Base-by-base conservation (phyloP, 208 protist genomes). In the Leishmania arabica region DNA sequence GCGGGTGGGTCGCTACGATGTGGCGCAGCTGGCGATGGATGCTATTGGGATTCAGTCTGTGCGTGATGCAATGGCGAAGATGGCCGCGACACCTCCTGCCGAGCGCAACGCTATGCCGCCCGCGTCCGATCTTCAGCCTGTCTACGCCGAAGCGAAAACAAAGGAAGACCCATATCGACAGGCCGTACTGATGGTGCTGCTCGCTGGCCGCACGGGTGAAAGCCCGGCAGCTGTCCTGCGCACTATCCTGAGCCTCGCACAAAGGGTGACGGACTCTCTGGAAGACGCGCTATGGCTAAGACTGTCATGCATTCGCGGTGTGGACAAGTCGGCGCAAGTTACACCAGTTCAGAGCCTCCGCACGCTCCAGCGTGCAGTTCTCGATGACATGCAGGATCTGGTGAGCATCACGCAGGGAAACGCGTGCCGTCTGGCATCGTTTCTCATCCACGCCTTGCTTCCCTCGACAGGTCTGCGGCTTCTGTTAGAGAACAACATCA, bases 1-100 rank as follows among this genome's bases (percentile, higher is more conserved):
- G 92, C 91, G 92, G 19, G 87, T 88, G 40, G 93, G 93, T 34
- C 90, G 93, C 71, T 95, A 95, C 80, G 93, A 97, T 71, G 92
- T 87, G 49, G 93, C 93, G 42, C 68, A 81, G 69, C 75, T 90
- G 19, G 84, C 86, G 13, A 86, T 86, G 2, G 78, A 88, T 71
- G 79, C 75, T 13, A 79, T 92, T 42, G 91, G 92, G 40, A 79
- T 87, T 53, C 51, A 78, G 27, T 78, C 86, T 3, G 79, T 97
- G 60, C 76, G 85, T 27, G 70, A 62, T 40, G 89, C 89, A 21
- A 53, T 95, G 53, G 73, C 72, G 19, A 77, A 40, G 51, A 78
- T 89, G 65, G 86, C 86, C 13, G 85, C 86, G 0, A 53, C 73
- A 19, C 31, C 84, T 3, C 76, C 85, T 58, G 77, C 74, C 64